Evolutionary conservation across 1,284 basidiomycete species (phyloP), one percentile per base, ranked within the genome.

Genomic region (Pseudozyma sp.): DNA sequence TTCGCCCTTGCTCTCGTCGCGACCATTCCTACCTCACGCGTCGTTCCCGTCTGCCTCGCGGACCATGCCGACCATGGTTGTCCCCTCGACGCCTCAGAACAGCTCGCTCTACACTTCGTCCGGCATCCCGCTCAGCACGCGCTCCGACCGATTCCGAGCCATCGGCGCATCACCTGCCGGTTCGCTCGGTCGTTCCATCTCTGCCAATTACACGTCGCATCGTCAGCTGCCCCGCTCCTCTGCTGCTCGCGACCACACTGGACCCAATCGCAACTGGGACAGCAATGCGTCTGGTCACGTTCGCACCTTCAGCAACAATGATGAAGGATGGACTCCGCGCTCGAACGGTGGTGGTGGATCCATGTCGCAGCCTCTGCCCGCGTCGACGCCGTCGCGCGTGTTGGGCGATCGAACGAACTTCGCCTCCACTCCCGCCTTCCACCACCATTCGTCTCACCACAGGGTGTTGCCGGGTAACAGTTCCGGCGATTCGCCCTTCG

Each of bases 141-240:
- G 70, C n/a, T 68, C 70, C 16, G 70, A 73, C 4, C 55, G 70
- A 4, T 73, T 43, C 52, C 57, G 66, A 16, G 66, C 64, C 4
- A 57, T 73, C 33, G 70, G 57, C 9, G 61, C 57, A 7, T 62
- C 57, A 11, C 70, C 70, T 4, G 64, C 65, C 17, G 49, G 48
- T 14, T 48, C 64, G 30, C 58, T 65, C 29, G 63, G 58, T 3
- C 58, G 68, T 7, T 66, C 68, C 31, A 59, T 71, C 45, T 66
- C 62, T 17, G 68, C 68, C 63, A 62, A 63, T 37, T 71, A 67
- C 37, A 19, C 48, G 9, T 37, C 47, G 10, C 49, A 53, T 30
- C 56, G 59, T 34, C 62, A 53, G 7, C 50, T 61, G 13, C 54
- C 54, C 13, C 51, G 47, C 11, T 40, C 61, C 10, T 55, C 61